These are phyloP conservation scores for Podospora bellae-mahoneyi DNA, from an alignment of 495 filamentous ascomycete genomes.

Conservation along the genomic window DNA sequence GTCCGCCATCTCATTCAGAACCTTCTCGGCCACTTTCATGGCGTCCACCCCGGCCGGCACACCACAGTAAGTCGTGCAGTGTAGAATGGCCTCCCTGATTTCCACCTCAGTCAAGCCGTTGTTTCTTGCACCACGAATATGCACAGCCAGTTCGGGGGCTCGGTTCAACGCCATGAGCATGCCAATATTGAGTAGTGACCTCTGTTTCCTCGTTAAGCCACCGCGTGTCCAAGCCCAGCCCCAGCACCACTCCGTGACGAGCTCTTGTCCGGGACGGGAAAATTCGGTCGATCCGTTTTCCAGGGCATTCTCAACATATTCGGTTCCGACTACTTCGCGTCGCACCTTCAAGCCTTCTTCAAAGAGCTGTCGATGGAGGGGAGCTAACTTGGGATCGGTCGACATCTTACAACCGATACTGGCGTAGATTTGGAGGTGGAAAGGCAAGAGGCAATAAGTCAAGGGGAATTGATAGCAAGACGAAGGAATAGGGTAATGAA, in stretches of 20 bases:
- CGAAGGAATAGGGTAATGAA: too few relatives aligned
- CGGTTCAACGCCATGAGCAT: conserved; percentile 53
- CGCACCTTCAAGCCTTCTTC: conserved; percentile 54
- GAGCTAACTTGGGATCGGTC: conserved; percentile 31
- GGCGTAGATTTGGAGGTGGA: too few relatives aligned
- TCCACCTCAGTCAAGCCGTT: conserved; percentile 54
- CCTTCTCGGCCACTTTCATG: conserved; percentile 41
- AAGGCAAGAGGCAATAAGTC: too few relatives aligned
- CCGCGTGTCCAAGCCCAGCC: conserved; percentile 53
- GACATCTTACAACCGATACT: neutral
- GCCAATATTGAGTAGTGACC: conserved; percentile 53
- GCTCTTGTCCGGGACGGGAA: conserved; percentile 49
- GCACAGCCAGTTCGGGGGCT: conserved; percentile 49
- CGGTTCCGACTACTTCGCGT: conserved; percentile 49
- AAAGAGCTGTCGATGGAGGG: conserved; percentile 49
- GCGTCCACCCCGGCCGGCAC: conserved; percentile 57
- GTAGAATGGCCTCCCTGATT: conserved; percentile 53
- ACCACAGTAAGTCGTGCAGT: conserved; percentile 54
- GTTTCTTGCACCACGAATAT: conserved; percentile 52
- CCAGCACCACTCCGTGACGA: conserved; percentile 55
- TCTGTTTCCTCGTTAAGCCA: conserved; percentile 52
- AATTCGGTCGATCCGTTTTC: conserved; percentile 47
- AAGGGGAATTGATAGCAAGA: too few relatives aligned
- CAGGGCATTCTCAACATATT: conserved; percentile 48
- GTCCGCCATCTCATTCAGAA: conserved; percentile 36